phyloP scores from a whole-genome alignment of 371 early-diverging fungal genomes.

The Batrachochytrium dendrobatidis region DNA sequence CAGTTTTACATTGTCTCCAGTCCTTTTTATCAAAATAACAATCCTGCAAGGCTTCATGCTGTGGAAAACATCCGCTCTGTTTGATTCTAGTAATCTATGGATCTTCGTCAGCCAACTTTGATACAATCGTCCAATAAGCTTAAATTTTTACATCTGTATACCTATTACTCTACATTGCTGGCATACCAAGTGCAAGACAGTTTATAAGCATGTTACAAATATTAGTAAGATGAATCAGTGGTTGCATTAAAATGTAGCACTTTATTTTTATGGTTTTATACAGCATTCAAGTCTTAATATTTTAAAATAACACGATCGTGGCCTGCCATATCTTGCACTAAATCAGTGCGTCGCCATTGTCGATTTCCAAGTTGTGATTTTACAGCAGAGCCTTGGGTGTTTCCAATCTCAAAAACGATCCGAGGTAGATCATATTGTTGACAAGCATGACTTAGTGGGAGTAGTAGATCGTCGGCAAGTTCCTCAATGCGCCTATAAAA shows the following conservation, averaged over 20 bases:
- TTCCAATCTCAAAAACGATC: not conserved
- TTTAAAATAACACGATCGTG: conserved; percentile 1
- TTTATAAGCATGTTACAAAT: too few species aligned
- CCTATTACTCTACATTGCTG: too few species aligned
- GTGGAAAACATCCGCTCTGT: conserved; percentile 53
- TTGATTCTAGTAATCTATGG: conserved; percentile 30
- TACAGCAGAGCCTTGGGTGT: not conserved
- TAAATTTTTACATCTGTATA: too few species aligned
- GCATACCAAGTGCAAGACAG: too few species aligned
- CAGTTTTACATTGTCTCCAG: conserved; percentile 65
- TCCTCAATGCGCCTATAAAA: not conserved
- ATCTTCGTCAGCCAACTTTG: conserved; percentile 36
- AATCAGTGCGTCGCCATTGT: not conserved
- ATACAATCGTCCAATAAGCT: too few species aligned
- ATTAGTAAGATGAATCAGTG: too few species aligned
- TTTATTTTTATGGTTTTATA: too few species aligned
- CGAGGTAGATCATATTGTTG: not conserved
- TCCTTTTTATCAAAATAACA: conserved; percentile 71
- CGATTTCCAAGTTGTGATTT: not conserved
- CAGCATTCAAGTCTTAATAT: too few species aligned
- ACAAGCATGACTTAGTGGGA: not conserved
- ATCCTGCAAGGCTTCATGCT: conserved; percentile 66
- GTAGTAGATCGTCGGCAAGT: not conserved
- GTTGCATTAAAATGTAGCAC: too few species aligned
- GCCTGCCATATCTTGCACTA: not conserved